Evolutionary conservation across 2,329 filamentous ascomycete species (phyloP), one percentile per base, ranked within the genome.

Genomic region (Ophiocordyceps robertsii): DNA sequence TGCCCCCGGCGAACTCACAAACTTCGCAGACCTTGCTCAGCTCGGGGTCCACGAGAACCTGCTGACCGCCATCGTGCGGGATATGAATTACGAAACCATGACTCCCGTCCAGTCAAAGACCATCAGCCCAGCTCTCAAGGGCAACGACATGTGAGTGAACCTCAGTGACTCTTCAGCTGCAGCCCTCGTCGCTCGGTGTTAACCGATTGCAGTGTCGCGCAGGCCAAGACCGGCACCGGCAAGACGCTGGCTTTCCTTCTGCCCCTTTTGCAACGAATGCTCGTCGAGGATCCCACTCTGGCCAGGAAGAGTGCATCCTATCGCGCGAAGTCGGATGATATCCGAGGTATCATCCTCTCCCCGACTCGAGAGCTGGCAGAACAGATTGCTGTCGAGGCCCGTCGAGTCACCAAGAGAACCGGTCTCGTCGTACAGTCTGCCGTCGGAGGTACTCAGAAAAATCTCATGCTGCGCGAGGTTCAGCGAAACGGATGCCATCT

Each of bases 211-310:
- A 86, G 83, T 53, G 73, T 96, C 51, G 92, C 90, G 38, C 92
- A 96, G 67, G 92, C 92, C 46, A 95, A 86, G 66, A 98, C 92
- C 9, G 92, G 92, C 58, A 96, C 92, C 4, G 92, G 92, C 58
- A 98, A 98, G 67, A 98, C 92, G 0, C 67, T 96, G 44, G 92
- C 86, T 31, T 98, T 96, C 69, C 72, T 98, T 21, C 65, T 96
- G 7, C 92, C 92, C 40, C 69, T 88, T 8, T 66, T 96, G 41
- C 86, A 95, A 59, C 80, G 80, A 46, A 84, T 95, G 56, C 67
- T 94, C 46, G 60, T 64, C 17, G 64, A 70, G 46, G 76, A 86
- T 49, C 76, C 79, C 1, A 61, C 66, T 0, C 71, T 93, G 30
- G 77, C 73, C 41, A 59, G 66, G 32, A 67, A 58, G 46, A 49